Percentiles rank a stretch among this genome's conserved stretches.
phyloP scores from a whole-genome alignment of 208 protist genomes.

The Trypanosomatidae sp. region DNA sequence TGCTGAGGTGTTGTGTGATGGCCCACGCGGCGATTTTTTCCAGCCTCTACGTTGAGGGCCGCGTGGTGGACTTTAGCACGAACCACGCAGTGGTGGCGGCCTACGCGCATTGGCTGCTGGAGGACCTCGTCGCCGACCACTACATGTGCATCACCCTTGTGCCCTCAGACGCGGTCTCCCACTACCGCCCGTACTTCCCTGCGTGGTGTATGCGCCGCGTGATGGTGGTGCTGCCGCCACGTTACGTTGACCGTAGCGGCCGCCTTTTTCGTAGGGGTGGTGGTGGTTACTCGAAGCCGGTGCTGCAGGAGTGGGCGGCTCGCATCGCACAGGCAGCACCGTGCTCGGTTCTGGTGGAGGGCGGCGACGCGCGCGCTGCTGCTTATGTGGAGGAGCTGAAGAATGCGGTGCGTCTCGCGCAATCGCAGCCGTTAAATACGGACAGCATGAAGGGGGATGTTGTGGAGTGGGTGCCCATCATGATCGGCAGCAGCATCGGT shows the following conservation, averaged over 20 bases:
- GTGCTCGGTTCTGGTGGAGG: constrained; percentile 52
- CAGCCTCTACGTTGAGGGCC: constrained; percentile 72
- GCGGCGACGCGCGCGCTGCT: background rate
- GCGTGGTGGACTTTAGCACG: constrained; percentile 52
- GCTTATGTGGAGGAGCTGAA: constrained; percentile 26
- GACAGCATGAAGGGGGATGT: background rate
- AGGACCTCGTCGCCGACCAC: constrained; percentile 36
- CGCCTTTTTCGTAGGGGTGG: too few species aligned
- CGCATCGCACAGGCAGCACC: constrained; percentile 52
- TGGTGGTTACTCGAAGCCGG: constrained; percentile 10
- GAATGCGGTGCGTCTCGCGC: constrained; percentile 18
- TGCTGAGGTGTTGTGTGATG: constrained; percentile 49
- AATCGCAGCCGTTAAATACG: background rate
- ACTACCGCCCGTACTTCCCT: constrained; percentile 46
- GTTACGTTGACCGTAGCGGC: too few species aligned
- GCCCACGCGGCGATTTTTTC: constrained; percentile 70
- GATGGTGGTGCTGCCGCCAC: constrained; percentile 55
- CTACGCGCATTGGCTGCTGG: constrained; percentile 65
- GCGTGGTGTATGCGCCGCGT: constrained; percentile 41
- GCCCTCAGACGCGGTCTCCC: constrained; percentile 1
- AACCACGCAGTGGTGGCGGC: constrained; percentile 38
- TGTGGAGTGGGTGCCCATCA: constrained; percentile 12
- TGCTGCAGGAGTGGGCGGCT: constrained; percentile 21
- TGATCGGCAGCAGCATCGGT: background rate
- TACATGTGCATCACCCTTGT: constrained; percentile 34